A percentile compares a stretch with the other conserved stretches of the same genome.
Evolutionary conservation across 768 basidiomycete species (phyloP).

Genomic region (Tylopilus rubrobrunneus): DNA sequence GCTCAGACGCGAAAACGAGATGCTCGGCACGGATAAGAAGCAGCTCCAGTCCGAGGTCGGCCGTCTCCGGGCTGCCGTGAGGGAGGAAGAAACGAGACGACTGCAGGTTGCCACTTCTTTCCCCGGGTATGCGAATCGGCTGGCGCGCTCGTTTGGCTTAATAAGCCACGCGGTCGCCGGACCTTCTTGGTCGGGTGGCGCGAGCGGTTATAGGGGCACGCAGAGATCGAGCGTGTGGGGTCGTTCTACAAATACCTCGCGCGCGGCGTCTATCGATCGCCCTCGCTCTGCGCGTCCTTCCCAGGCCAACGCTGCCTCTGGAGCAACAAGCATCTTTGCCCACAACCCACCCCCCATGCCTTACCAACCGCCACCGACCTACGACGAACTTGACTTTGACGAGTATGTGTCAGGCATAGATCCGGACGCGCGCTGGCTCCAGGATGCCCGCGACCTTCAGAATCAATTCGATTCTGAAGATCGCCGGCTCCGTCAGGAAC

Average conservation of each 20-base stretch:
- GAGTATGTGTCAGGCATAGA: background rate
- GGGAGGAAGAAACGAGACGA: conserved; percentile 7
- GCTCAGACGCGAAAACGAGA: conserved; percentile 31
- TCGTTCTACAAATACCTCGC: background rate
- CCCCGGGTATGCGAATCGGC: background rate
- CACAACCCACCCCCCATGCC: conserved; percentile 26
- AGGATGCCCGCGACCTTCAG: conserved; percentile 33
- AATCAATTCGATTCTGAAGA: conserved; percentile 41
- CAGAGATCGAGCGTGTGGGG: background rate
- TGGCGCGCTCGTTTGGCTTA: conserved; percentile 2
- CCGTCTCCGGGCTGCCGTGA: conserved; percentile 13
- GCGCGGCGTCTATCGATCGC: background rate
- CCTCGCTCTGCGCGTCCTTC: background rate
- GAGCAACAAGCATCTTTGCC: conserved; percentile 25
- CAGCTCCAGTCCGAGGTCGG: conserved; percentile 26
- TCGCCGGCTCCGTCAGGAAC: conserved; percentile 33
- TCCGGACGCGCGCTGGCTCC: conserved; percentile 5
- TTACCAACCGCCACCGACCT: conserved; percentile 2
- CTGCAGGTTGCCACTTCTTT: background rate
- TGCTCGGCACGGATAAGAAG: conserved; percentile 22
- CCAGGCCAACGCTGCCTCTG: background rate
- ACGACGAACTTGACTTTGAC: conserved; percentile 14
- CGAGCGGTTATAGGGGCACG: background rate
- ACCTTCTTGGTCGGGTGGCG: conserved; percentile 12
- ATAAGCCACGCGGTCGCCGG: conserved; percentile 23